Base-by-base conservation (phyloP, 2,329 filamentous ascomycete genomes). In the Tolypocladium paradoxum region DNA sequence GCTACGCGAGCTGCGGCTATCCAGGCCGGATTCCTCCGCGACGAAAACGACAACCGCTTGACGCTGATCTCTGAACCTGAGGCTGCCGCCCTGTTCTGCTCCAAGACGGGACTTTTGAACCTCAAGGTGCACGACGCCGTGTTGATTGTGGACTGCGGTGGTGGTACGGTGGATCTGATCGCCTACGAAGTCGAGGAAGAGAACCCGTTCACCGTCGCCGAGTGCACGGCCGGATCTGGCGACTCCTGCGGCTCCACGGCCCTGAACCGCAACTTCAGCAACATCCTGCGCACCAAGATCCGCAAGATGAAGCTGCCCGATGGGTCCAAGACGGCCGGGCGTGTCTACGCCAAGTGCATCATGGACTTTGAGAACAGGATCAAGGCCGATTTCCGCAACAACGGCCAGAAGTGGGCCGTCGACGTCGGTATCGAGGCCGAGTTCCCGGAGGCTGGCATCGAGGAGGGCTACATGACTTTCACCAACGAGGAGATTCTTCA, bases 331-430 rank as follows among this genome's bases (percentile, higher is more conserved):
- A 97, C 90, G 3, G 92, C 93, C n/a, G 92, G 92, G 45, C 90
- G 92, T 71, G 93, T 99, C 52, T 97, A 97, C 70, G 92, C 92
- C 61, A 97, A 97, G 76, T 97, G 92, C 70, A 97, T 99, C 72
- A 97, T 97, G 92, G 93, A 99, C 73, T 99, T 99, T 65, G 93
- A 99, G 76, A 97, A 97, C 81, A 81, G 93, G 70, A 96, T 99
- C 81, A 99, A 99, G 79, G 93, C 93, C 49, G 93, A 97, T 71
- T 99, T 99, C 85, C 84, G 93, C 59, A 97, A 97, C 76, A 97
- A 96, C 70, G 91, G 92, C 49, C 92, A 97, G 72, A 97, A 97
- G 71, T 97, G 93, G 93, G 93, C 93, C 46, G 91, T 97, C 22
- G 93, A 99, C 68, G 93, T 99, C 49, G 93, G 93, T 66, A 97